phyloP scores from a whole-genome alignment of 768 basidiomycete genomes.

The Auricularia sp. region DNA sequence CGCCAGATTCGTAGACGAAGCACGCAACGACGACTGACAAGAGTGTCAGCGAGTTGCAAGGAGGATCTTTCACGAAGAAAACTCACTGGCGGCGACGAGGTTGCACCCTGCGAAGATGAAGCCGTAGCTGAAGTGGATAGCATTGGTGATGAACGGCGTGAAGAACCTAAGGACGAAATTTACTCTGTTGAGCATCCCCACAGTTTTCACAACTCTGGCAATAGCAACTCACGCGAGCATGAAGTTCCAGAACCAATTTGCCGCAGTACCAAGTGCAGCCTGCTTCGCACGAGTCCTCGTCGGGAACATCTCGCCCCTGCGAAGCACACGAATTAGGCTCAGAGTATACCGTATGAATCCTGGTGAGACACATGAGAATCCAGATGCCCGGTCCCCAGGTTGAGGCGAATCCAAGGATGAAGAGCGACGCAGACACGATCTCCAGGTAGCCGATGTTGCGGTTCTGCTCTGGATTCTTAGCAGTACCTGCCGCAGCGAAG shows the following conservation, averaged over 20 bases:
- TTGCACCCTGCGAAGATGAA: slow-evolving; percentile 67
- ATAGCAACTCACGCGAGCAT: background rate
- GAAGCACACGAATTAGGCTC: background rate
- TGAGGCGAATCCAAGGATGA: slow-evolving; percentile 61
- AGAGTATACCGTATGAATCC: background rate
- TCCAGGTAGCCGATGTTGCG: slow-evolving; percentile 47
- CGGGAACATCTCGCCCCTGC: slow-evolving; percentile 49
- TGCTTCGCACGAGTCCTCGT: slow-evolving; percentile 65
- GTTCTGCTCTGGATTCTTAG: slow-evolving; percentile 40
- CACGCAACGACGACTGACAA: slow-evolving; percentile 52
- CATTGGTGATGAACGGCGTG: slow-evolving; percentile 57
- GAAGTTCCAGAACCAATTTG: slow-evolving; percentile 47
- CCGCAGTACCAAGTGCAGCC: slow-evolving; percentile 52
- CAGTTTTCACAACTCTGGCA: background rate
- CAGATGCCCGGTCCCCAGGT: slow-evolving; percentile 71
- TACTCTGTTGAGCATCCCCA: slow-evolving; percentile 29
- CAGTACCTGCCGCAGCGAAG: slow-evolving; percentile 63
- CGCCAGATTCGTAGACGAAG: slow-evolving; percentile 67
- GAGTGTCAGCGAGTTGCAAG: slow-evolving; percentile 13
- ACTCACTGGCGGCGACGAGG: slow-evolving; percentile 20
- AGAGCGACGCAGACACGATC: slow-evolving; percentile 60
- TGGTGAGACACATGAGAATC: slow-evolving; percentile 44
- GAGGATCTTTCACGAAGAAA: too few relatives aligned
- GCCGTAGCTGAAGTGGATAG: slow-evolving; percentile 54
- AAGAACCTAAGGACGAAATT: slow-evolving; percentile 59